A percentile compares a stretch with the other conserved stretches of the same genome.
phyloP scores from a whole-genome alignment of 345 rosid genomes.

The Syzygium aqueum region DNA sequence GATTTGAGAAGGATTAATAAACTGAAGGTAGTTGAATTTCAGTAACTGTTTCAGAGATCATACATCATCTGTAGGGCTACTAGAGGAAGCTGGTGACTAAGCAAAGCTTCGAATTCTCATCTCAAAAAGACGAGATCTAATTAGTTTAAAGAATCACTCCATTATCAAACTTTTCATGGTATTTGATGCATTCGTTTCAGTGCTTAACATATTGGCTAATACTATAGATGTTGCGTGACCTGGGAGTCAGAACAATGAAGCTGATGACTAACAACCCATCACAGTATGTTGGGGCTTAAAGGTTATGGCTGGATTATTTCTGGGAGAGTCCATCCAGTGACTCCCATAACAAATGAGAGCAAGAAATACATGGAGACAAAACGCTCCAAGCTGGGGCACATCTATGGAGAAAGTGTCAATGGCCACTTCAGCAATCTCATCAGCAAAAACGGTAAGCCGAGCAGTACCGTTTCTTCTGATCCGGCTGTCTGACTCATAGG shows the following conservation, averaged over 20 bases:
- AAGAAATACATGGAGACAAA: slow-evolving; percentile 75
- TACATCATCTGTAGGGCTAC: too few species aligned
- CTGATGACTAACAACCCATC: slow-evolving; percentile 74
- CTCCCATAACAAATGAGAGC: slow-evolving; percentile 63
- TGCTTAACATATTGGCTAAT: background rate
- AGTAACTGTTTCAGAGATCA: too few species aligned
- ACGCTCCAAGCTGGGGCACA: slow-evolving; percentile 5
- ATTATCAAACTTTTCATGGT: background rate
- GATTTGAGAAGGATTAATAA: too few species aligned
- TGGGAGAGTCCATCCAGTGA: slow-evolving; percentile 64
- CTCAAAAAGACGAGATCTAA: background rate
- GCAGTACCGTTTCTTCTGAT: background rate
- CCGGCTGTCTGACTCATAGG: background rate
- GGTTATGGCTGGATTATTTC: slow-evolving; percentile 66
- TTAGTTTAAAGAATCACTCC: background rate
- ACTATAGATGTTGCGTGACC: slow-evolving; percentile 57
- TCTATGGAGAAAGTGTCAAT: background rate
- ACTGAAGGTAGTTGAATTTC: too few species aligned
- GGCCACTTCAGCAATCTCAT: slow-evolving; percentile 18
- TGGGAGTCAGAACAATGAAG: slow-evolving; percentile 86
- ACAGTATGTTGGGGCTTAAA: slow-evolving; percentile 39
- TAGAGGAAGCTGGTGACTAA: too few species aligned
- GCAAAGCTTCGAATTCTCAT: too few species aligned
- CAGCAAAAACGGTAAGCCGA: slow-evolving; percentile 7
- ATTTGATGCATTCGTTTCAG: background rate